Conservation (phyloP, 331 rosid species). For the Quercus tomentella region DNA sequence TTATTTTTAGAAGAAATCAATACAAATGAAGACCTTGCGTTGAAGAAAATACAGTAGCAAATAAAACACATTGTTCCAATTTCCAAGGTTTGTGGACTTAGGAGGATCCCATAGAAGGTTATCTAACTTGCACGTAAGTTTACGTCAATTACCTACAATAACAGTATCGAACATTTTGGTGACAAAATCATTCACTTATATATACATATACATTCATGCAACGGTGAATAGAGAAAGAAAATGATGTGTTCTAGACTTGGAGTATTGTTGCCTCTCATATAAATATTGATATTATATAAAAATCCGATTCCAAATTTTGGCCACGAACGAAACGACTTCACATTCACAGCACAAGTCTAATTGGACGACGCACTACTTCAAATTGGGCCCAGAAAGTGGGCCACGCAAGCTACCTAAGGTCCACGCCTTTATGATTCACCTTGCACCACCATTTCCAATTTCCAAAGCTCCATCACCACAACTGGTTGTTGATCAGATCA, state of each 20-base stretch:
- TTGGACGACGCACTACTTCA: constrained; percentile 33
- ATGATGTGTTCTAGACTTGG: not conserved
- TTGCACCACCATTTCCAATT: constrained; percentile 20
- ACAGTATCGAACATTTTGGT: not conserved
- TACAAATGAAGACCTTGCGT: too few species aligned
- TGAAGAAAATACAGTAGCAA: too few species aligned
- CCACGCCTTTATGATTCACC: constrained; percentile 32
- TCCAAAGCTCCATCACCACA: constrained; percentile 10
- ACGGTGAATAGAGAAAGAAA: not conserved
- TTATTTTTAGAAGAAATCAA: too few species aligned
- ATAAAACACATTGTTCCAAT: too few species aligned
- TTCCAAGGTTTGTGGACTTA: not conserved
- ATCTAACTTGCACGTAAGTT: not conserved
- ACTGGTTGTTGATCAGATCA: too few species aligned
- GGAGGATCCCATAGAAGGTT: not conserved
- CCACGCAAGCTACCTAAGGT: constrained; percentile 20
- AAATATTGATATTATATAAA: not conserved
- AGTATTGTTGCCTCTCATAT: not conserved
- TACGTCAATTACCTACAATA: not conserved
- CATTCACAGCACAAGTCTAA: not conserved
- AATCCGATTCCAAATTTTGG: not conserved
- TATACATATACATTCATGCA: too few species aligned
- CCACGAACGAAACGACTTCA: not conserved
- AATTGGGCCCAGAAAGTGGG: constrained; percentile 43
- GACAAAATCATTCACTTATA: not conserved